Evolutionary conservation across 768 basidiomycete genomes (phyloP).

Genomic region (Tricholoma terreum): DNA sequence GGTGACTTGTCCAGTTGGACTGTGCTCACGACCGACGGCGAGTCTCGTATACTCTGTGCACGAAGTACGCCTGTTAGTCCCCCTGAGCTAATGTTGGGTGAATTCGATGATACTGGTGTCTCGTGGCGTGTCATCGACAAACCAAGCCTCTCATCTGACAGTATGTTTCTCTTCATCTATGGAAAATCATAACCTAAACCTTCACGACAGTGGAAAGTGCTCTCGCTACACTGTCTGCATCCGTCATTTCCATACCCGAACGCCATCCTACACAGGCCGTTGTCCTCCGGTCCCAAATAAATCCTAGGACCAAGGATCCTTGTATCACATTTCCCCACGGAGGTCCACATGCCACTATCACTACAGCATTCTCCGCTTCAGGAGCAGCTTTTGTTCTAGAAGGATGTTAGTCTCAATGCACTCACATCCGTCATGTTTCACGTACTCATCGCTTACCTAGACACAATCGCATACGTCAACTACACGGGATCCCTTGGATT

Average conservation of each 20-base stretch:
- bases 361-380: slow-evolving; percentile 45
- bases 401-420: slow-evolving; percentile 48
- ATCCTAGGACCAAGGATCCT: slow-evolving; percentile 27
- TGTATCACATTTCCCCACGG: slow-evolving; percentile 60
- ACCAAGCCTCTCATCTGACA: slow-evolving; percentile 34
- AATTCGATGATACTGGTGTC: slow-evolving; percentile 25
- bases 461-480: slow-evolving; percentile 58
- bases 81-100: slow-evolving; percentile 48
- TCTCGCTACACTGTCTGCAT: slow-evolving; percentile 38
- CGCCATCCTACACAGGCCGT: slow-evolving; percentile 54
- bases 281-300: slow-evolving; percentile 36
- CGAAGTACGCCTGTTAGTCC: slow-evolving; percentile 48
- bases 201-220: slow-evolving; percentile 38
- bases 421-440: background rate
- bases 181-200: background rate
- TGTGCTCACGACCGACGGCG: slow-evolving; percentile 49
- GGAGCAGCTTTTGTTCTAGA: slow-evolving; percentile 48
- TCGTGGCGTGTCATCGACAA: slow-evolving; percentile 43
- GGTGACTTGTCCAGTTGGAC: slow-evolving; percentile 47
- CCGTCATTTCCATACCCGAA: slow-evolving; percentile 48
- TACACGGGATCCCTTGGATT: slow-evolving; percentile 69
- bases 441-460: slow-evolving; percentile 27
- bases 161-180: slow-evolving; percentile 30
- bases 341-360: slow-evolving; percentile 53
- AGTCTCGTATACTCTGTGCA: slow-evolving; percentile 40